Conservation (phyloP, 305 asterid genomes). For the Fraxinus floribunda region DNA sequence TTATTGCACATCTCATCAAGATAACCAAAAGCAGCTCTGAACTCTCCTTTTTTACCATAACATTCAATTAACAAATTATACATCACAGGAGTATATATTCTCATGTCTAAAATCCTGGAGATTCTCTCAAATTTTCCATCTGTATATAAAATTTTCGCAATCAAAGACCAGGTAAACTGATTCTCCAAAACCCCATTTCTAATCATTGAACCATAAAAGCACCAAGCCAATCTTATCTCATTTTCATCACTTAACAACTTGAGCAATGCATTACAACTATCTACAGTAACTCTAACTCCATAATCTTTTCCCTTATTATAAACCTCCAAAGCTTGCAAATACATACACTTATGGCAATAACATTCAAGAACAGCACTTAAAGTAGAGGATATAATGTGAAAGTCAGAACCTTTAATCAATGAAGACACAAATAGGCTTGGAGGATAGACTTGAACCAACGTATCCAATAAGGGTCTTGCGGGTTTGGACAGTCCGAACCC, state of each 20-base stretch:
- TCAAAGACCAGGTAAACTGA: conserved; percentile 51
- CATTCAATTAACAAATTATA: conserved; percentile 53
- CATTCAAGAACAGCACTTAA: conserved; percentile 46
- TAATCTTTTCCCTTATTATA: conserved; percentile 38
- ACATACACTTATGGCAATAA: conserved; percentile 49
- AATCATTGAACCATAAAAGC: conserved; percentile 49
- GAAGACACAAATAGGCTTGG: conserved; percentile 45
- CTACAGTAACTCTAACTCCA: conserved; percentile 34
- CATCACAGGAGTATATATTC: conserved; percentile 36
- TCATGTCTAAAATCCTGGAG: conserved; percentile 43
- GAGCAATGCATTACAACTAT: conserved; percentile 49
- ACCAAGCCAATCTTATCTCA: conserved; percentile 54
- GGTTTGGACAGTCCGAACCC: conserved; percentile 45
- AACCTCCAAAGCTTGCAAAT: conserved; percentile 44
- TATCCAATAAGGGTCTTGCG: conserved; percentile 52
- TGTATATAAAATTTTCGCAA: conserved; percentile 47
- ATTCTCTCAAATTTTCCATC: conserved; percentile 56
- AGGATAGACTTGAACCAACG: conserved; percentile 45
- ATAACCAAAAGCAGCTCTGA: conserved; percentile 54
- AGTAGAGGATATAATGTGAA: conserved; percentile 30
- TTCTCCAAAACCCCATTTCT: conserved; percentile 47
- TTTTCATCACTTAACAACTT: conserved; percentile 43
- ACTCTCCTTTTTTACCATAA: conserved; percentile 56
- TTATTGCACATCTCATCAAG: conserved; percentile 37
- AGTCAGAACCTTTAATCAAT: conserved; percentile 35